Evolutionary conservation across 495 filamentous ascomycete species (phyloP), one percentile per base, ranked within the genome.

Genomic region (Podospora australis): DNA sequence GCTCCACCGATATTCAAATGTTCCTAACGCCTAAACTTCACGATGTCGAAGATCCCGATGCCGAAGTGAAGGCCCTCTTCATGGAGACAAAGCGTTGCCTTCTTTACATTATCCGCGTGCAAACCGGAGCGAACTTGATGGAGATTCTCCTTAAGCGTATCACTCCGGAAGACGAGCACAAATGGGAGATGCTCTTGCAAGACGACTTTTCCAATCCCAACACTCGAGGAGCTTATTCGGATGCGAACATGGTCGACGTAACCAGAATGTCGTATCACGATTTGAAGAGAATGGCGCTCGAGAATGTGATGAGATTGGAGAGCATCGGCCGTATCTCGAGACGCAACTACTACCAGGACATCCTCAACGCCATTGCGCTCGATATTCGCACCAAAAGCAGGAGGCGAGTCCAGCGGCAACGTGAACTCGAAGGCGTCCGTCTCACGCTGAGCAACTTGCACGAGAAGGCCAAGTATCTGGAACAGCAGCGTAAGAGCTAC

Each of bases 21-120:
- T 92, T 88, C 39, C 72, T 99, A 26, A 91, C 89, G 43, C 88
- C 91, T 11, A 95, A 91, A 64, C 77, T 95, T 43, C 88, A 94
- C 60, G 86, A 95, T 52, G 69, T 86, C 49, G 88, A 95, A 70
- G 92, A 97, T 60, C 91, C 94, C 8, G 90, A 96, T 55, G 89
- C 86, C 3, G 86, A 92, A 39, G 70, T 92, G 35, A 96, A 96
- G 62, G 78, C 90, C 3, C 70, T 99, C 8, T 94, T 96, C 60
- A 96, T 95, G 81, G 92, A 97, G 68, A 96, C 94, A 2, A 99
- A 99, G 65, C 79, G 92, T 49, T 95, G 92, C 64, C 84, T 99
- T 47, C 75, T 99, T 46, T 99, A 97, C 66, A 95, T 99, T 62
- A 97, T 99, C 57, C 83, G 92, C 36, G 86, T 99, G 14, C 92